Percentiles rank a stretch among this genome's conserved stretches.
phyloP scores from a whole-genome alignment of 1,284 basidiomycete species.

The Puccinia horiana region DNA sequence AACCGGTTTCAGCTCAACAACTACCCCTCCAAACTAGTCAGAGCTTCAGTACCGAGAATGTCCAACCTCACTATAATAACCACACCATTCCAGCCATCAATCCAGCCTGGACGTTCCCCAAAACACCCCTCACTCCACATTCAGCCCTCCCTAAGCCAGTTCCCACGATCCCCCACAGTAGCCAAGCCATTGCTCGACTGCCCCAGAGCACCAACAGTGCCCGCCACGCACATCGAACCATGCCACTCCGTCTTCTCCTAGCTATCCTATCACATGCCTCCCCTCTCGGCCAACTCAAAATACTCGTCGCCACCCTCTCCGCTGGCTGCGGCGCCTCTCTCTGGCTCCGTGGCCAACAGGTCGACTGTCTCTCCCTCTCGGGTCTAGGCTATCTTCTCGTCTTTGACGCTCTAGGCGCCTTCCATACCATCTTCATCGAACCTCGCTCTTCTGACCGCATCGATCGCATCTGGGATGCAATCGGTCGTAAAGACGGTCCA shows the following conservation, averaged over 20 bases:
- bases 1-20: slow-evolving; percentile 57
- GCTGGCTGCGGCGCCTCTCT: slow-evolving; percentile 65
- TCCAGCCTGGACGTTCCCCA: slow-evolving; percentile 53
- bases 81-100: slow-evolving; percentile 27
- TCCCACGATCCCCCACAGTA: slow-evolving; percentile 48
- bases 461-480: slow-evolving; percentile 7
- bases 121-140: slow-evolving; percentile 18
- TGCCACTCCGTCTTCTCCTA: slow-evolving; percentile 53
- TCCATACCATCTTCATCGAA: slow-evolving; percentile 66
- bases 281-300: slow-evolving; percentile 58
- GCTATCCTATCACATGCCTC: slow-evolving; percentile 56
- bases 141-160: slow-evolving; percentile 50
- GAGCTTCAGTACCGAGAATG: background rate
- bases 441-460: slow-evolving; percentile 51
- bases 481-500: slow-evolving; percentile 24
- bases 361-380: slow-evolving; percentile 80
- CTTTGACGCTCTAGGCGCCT: slow-evolving; percentile 68
- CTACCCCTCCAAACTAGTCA: slow-evolving; percentile 52
- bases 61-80: background rate
- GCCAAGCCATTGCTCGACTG: slow-evolving; percentile 36
- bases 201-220: slow-evolving; percentile 47
- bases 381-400: slow-evolving; percentile 94
- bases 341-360: slow-evolving; percentile 89
- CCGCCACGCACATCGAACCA: slow-evolving; percentile 53
- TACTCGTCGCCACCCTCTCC: slow-evolving; percentile 61